phyloP scores from a whole-genome alignment of 2,329 filamentous ascomycete genomes.

The Rugonectria rugulosa region DNA sequence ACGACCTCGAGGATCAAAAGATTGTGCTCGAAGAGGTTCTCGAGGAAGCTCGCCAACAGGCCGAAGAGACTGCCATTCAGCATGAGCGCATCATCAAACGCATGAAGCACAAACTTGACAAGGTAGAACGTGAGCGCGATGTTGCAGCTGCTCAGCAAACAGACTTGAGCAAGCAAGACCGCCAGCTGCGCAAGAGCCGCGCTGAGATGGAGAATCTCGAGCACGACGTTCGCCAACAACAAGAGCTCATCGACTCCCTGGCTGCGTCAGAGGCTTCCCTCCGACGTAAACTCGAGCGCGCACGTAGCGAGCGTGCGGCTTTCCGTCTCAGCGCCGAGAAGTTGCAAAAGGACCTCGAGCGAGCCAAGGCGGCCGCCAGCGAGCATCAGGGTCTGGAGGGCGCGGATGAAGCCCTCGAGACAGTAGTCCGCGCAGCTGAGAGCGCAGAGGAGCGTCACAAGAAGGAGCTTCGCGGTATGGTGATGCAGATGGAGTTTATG shows the following conservation, averaged over 20 bases:
- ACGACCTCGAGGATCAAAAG: slow-evolving; percentile 66
- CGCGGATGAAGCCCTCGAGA: slow-evolving; percentile 62
- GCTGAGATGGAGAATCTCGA: slow-evolving; percentile 74
- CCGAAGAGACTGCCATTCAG: slow-evolving; percentile 54
- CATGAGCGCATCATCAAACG: slow-evolving; percentile 54
- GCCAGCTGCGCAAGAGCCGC: slow-evolving; percentile 69
- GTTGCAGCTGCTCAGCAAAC: slow-evolving; percentile 42
- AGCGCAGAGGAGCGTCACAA: slow-evolving; percentile 73
- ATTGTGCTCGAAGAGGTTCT: slow-evolving; percentile 66
- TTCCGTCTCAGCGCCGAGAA: slow-evolving; percentile 63
- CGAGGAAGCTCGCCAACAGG: slow-evolving; percentile 60
- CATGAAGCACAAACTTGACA: slow-evolving; percentile 58
- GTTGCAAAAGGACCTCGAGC: slow-evolving; percentile 59
- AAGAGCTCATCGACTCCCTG: slow-evolving; percentile 67
- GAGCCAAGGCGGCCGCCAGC: slow-evolving; percentile 51
- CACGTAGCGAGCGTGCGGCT: slow-evolving; percentile 69
- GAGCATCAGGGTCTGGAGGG: slow-evolving; percentile 45
- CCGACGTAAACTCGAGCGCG: slow-evolving; percentile 72
- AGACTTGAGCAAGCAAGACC: slow-evolving; percentile 61
- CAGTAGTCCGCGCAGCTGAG: slow-evolving; percentile 64
- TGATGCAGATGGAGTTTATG: slow-evolving; percentile 91
- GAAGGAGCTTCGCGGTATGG: slow-evolving; percentile 81
- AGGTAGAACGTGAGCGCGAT: slow-evolving; percentile 57
- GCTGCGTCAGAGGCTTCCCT: slow-evolving; percentile 65
- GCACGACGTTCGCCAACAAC: slow-evolving; percentile 73